phyloP scores from a whole-genome alignment of 768 basidiomycete species.

The Coprinopsis strossmayeri region DNA sequence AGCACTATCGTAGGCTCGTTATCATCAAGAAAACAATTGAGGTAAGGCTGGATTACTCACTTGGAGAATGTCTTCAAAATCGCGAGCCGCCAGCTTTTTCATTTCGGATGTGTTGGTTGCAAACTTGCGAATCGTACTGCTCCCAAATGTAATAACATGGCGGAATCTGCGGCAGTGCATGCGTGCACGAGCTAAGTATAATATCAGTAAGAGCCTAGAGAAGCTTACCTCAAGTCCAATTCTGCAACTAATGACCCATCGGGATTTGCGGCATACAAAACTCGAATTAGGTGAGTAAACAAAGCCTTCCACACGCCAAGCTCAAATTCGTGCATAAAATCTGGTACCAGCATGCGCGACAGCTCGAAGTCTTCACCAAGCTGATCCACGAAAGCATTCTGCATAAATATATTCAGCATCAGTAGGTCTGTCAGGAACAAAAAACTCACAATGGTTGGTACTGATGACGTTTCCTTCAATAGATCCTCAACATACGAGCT shows the following conservation, averaged over 20 bases:
- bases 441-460: conserved; percentile 22
- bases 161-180: conserved; percentile 15
- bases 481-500: conserved; percentile 14
- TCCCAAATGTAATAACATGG: conserved; percentile 20
- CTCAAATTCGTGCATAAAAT: conserved; percentile 34
- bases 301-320: conserved; percentile 32
- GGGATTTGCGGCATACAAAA: conserved; percentile 21
- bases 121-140: conserved; percentile 23
- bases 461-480: conserved; percentile 18
- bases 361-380: conserved; percentile 19
- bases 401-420: neutral
- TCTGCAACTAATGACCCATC: conserved; percentile 18
- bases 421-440: neutral
- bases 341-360: conserved; percentile 24
- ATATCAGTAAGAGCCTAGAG: conserved; percentile 1
- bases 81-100: conserved; percentile 25
- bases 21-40: neutral
- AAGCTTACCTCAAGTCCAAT: conserved; percentile 25
- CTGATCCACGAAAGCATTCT: conserved; percentile 20
- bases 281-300: conserved; percentile 29
- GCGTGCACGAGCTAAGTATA: neutral
- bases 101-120: conserved; percentile 23
- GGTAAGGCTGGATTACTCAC: conserved; percentile 15
- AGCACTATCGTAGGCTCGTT: conserved; percentile 20
- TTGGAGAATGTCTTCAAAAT: conserved; percentile 36